Conservation (phyloP, 2,329 filamentous ascomycete genomes). For the Dothistroma pini region DNA sequence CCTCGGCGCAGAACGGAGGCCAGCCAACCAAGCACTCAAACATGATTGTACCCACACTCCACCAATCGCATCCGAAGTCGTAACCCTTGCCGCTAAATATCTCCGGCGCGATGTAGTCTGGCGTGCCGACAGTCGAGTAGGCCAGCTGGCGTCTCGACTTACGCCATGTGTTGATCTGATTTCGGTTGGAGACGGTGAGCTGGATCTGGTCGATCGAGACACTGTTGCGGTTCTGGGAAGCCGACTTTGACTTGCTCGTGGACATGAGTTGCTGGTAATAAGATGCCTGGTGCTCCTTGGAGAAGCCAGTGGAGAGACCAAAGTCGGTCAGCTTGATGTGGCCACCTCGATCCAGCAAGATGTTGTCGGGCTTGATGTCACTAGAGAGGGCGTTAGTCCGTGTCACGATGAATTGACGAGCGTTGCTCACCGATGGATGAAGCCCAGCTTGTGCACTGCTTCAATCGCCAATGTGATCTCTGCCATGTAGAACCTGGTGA, state of each 20-base stretch:
- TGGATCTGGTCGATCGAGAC: slow-evolving; percentile 98
- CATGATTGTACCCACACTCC: slow-evolving; percentile 98
- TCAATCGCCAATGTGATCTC: slow-evolving; percentile 98
- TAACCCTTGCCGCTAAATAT: slow-evolving; percentile 98
- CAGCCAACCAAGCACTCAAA: slow-evolving; percentile 98
- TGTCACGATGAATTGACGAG: background rate
- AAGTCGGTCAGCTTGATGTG: slow-evolving; percentile 99
- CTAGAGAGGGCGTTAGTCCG: slow-evolving; percentile 44
- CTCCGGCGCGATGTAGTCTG: slow-evolving; percentile 99
- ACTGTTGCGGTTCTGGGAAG: slow-evolving; percentile 72
- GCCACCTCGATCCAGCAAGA: slow-evolving; percentile 87
- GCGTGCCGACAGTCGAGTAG: slow-evolving; percentile 96
- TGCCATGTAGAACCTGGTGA: slow-evolving; percentile 98
- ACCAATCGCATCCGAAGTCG: slow-evolving; percentile 97
- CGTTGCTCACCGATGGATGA: slow-evolving; percentile 79
- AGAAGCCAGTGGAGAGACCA: slow-evolving; percentile 94
- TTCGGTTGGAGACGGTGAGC: slow-evolving; percentile 93
- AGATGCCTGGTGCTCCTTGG: slow-evolving; percentile 94
- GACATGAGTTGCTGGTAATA: slow-evolving; percentile 97
- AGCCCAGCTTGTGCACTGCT: slow-evolving; percentile 94
- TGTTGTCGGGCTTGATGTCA: slow-evolving; percentile 99
- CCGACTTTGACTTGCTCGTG: slow-evolving; percentile 41
- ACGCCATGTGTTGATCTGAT: slow-evolving; percentile 98
- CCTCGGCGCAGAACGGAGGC: slow-evolving; percentile 98
- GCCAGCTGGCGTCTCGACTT: slow-evolving; percentile 93